These are phyloP conservation scores for Cicer pinnatifidum DNA, from an alignment of 306 rosid species.

Conservation along the genomic window DNA sequence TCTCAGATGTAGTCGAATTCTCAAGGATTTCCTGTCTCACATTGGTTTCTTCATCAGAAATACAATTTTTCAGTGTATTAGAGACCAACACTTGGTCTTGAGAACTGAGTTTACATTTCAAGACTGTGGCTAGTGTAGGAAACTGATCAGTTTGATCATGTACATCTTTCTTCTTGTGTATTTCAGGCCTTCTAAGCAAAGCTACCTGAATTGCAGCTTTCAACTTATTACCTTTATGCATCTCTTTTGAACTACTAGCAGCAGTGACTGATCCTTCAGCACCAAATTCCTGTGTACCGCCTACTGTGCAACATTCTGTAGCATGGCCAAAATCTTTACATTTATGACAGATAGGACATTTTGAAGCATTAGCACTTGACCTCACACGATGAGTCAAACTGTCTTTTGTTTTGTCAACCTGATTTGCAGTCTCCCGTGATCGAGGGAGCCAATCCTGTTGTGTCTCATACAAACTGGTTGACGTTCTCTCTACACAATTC, in stretches of 20 bases:
- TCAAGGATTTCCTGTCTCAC: constrained; percentile 48
- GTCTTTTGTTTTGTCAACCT: constrained; percentile 61
- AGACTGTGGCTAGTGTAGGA: constrained; percentile 51
- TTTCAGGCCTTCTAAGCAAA: constrained; percentile 76
- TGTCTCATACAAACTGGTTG: constrained; percentile 50
- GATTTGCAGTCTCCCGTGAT: constrained; percentile 53
- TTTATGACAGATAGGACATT: constrained; percentile 55
- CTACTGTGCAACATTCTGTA: constrained; percentile 58
- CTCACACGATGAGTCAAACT: constrained; percentile 48
- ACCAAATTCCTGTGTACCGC: constrained; percentile 51
- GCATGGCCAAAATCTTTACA: constrained; percentile 72
- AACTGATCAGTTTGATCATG: constrained; percentile 58
- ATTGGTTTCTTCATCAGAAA: constrained; percentile 52
- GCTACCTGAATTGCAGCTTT: constrained; percentile 87
- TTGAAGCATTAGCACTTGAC: constrained; percentile 52
- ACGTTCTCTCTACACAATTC: constrained; percentile 50
- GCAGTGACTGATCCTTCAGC: constrained; percentile 51
- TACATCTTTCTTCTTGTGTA: constrained; percentile 67
- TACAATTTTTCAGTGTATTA: constrained; percentile 51
- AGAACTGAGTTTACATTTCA: constrained; percentile 53
- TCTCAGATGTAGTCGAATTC: constrained; percentile 46
- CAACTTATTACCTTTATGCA: constrained; percentile 60
- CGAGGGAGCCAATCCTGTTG: constrained; percentile 50
- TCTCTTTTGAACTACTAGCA: constrained; percentile 58
- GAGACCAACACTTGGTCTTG: constrained; percentile 54